Evolutionary conservation across 1,139 yeast genomes (phyloP).

Genomic region (Blastobotrys elegans): DNA sequence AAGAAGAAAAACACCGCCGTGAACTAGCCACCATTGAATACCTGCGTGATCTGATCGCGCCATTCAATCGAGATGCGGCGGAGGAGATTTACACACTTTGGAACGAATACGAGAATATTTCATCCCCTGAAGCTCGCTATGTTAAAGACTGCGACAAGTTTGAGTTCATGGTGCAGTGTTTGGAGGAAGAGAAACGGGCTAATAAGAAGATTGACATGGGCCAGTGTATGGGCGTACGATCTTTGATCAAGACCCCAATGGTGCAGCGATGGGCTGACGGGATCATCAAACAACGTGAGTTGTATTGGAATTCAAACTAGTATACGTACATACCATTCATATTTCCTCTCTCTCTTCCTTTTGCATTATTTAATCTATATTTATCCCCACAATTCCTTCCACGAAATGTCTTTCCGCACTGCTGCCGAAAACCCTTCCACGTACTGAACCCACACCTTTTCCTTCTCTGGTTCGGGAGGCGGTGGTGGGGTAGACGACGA

Average conservation of each 20-base stretch:
- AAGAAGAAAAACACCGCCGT: slow-evolving; percentile 71
- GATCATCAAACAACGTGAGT: slow-evolving; percentile 53
- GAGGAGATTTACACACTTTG: slow-evolving; percentile 66
- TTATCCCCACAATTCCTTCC: slow-evolving; percentile 64
- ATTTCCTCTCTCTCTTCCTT: background rate
- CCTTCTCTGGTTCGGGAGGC: background rate
- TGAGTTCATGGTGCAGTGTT: slow-evolving; percentile 85
- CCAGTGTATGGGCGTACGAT: slow-evolving; percentile 64
- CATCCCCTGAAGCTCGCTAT: slow-evolving; percentile 77
- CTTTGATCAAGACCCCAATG: slow-evolving; percentile 65
- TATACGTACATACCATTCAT: background rate
- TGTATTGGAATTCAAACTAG: slow-evolving; percentile 41
- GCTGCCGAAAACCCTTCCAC: slow-evolving; percentile 95
- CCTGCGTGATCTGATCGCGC: slow-evolving; percentile 54
- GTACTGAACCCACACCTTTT: slow-evolving; percentile 77
- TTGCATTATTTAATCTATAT: background rate
- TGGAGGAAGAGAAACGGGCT: slow-evolving; percentile 72
- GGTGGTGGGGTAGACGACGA: slow-evolving; percentile 1
- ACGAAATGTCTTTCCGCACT: slow-evolving; percentile 75
- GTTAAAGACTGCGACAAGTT: slow-evolving; percentile 94
- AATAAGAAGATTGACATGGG: slow-evolving; percentile 53
- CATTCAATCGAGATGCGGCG: slow-evolving; percentile 64
- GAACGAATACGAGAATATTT: slow-evolving; percentile 85
- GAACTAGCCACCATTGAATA: slow-evolving; percentile 72
- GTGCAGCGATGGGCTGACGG: slow-evolving; percentile 68